These are phyloP conservation scores for Diutina neorugosa DNA, from an alignment of 1,139 yeast species.

Conservation along the genomic window DNA sequence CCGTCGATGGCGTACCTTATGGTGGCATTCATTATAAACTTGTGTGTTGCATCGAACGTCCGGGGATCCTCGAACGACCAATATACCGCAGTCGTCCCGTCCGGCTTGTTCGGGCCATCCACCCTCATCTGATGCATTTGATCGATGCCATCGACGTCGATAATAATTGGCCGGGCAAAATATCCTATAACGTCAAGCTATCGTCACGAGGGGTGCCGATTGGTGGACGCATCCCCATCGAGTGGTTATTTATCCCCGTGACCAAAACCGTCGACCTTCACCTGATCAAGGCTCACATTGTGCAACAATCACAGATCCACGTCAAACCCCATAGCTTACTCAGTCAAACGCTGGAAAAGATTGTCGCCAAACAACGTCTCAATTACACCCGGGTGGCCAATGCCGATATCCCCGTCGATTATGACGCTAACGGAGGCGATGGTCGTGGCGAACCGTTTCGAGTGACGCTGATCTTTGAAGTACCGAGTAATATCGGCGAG, in stretches of 20 bases:
- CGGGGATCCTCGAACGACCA: constrained; percentile 28
- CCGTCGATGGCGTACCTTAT: constrained; percentile 41
- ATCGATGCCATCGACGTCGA: constrained; percentile 47
- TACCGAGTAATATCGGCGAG: constrained; percentile 40
- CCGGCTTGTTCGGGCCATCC: constrained; percentile 36
- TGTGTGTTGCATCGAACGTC: constrained; percentile 40
- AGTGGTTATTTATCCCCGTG: constrained; percentile 45
- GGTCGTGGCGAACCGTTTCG: constrained; percentile 37
- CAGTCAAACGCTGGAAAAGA: not conserved
- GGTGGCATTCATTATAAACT: constrained; percentile 47
- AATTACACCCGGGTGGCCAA: constrained; percentile 3
- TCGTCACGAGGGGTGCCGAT: constrained; percentile 49
- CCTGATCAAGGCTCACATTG: not conserved
- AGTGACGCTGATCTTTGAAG: constrained; percentile 32
- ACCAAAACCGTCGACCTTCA: constrained; percentile 34
- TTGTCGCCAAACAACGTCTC: constrained; percentile 20
- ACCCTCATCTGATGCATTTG: constrained; percentile 36
- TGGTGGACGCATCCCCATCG: constrained; percentile 43
- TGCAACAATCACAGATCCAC: not conserved
- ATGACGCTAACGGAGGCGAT: constrained; percentile 12
- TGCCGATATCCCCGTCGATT: not conserved
- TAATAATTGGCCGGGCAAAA: constrained; percentile 52
- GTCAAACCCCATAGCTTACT: not conserved
- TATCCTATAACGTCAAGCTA: constrained; percentile 49
- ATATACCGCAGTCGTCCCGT: constrained; percentile 21